A percentile compares a stretch with the other conserved stretches of the same genome.
Conservation (phyloP, 345 rosid species). For the Linum lewisii region DNA sequence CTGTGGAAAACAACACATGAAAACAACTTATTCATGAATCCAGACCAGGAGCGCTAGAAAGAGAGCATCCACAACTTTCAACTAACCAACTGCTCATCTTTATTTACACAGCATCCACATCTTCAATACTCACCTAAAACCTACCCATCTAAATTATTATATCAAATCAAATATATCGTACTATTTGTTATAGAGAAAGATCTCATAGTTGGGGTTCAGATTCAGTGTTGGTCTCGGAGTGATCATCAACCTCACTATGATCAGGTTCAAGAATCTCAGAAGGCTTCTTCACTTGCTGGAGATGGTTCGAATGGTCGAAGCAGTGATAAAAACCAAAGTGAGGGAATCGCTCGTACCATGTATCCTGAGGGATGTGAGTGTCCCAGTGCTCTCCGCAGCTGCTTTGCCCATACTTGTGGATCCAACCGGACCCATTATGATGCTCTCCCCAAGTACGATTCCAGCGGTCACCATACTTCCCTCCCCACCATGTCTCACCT, state of each 20-base stretch:
- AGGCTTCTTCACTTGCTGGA: conserved; percentile 61
- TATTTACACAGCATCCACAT: background rate
- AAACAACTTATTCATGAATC: no score
- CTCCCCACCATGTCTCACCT: conserved; percentile 98
- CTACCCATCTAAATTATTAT: background rate
- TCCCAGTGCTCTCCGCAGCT: conserved; percentile 97
- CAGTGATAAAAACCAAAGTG: conserved; percentile 91
- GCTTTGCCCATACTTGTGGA: conserved; percentile 94
- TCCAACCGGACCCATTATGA: conserved; percentile 87
- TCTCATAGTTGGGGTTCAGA: background rate
- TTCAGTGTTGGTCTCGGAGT: background rate
- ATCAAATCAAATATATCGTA: background rate
- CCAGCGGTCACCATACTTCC: conserved; percentile 72
- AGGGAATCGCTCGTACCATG: conserved; percentile 95
- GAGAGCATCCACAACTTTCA: no score
- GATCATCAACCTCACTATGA: background rate
- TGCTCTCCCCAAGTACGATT: conserved; percentile 93
- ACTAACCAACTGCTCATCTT: no score
- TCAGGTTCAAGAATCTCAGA: conserved; percentile 25
- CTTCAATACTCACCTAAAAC: background rate
- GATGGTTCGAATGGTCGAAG: conserved; percentile 76
- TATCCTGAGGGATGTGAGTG: conserved; percentile 58
- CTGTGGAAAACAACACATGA: no score
- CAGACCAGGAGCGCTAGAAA: no score
- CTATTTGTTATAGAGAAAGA: no score